Base-by-base conservation (phyloP, 2,329 filamentous ascomycete genomes). In the Neonectria coccinea region DNA sequence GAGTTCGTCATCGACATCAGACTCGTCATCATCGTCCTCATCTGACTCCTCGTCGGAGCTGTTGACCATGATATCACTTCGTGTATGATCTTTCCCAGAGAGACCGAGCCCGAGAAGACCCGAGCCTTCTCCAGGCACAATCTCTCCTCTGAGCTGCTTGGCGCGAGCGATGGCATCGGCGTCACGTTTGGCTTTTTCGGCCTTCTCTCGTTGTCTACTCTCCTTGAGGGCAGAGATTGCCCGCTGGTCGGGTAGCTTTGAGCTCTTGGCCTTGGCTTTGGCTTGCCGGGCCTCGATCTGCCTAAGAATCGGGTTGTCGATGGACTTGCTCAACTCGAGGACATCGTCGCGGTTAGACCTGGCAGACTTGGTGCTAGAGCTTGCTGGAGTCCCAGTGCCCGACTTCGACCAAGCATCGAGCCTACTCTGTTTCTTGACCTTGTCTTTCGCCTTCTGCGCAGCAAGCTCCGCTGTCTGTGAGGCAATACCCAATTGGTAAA, bases 11-110 rank as follows among this genome's bases (percentile, higher is more conserved):
- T 90, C 89, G 57, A 87, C 86, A 62, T 84, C 79, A n/a, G 75
- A 77, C 16, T 80, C 83, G 3, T 80, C 84, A 2, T 86, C 84
- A 3, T 93, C 86, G 12, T 92, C 91, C 42, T 88, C 87, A 44
- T 88, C 87, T 10, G 92, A 86, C 51, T 92, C 90, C 65, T 93
- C 91, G 66, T 96, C 93, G 3, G 89, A 91, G 64, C 90, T 92
- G 62, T 91, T 90, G 25, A 97, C 92, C 93, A 98, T 97, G 78
- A 98, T 93, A 68, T 95, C 93, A 74, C 91, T 92, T 67, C 92
- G 92, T 3, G 88, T 86, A 74, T 95, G 91, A 59, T 96, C 93
- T 79, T 95, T 96, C 64, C 92, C 93, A 60, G 87, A 83, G 1
- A 94, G 83, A 39, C 91, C 85, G 54, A 97, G 85, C 27, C 90